Base-by-base conservation (phyloP, 2,329 filamentous ascomycete species). In the Penicillium sp. region DNA sequence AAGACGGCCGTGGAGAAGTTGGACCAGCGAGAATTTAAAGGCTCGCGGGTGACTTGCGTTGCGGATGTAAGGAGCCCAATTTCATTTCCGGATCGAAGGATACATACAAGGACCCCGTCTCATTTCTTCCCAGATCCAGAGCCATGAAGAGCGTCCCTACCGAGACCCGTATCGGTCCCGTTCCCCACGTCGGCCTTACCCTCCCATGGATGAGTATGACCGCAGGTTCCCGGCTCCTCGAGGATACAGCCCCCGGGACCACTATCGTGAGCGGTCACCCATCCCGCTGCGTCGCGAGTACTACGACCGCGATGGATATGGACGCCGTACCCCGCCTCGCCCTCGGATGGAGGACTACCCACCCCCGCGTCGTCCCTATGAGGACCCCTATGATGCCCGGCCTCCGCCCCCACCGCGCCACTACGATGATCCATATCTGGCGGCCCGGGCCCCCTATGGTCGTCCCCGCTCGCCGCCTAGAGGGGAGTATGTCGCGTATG, bases 1-100 rank as follows among this genome's bases (percentile, higher is more conserved):
- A 91, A 90, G 72, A 88, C 88, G 56, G 94, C 94, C 50, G 91
- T 97, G 53, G 92, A 97, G 75, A 97, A 97, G 77, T 89, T 99
- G 60, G 92, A 97, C 74, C 87, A 87, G 63, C 88, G 87, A 71
- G 92, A 96, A 70, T 97, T 97, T 77, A 97, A 97, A 81, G 92
- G 91, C 66, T 86, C 87, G 62, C 84, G 86, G 62, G 93, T 99
- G 64, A 87, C 84, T 63, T 99, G 94, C 77, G 81, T 90, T 67
- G 87, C 91, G 68, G 92, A 97, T 79, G 93, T 97, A 83, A 73
- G 87, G 59, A 60, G 26, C 42, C 51, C 43, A 59, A 52, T 56
- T 54, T 47, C 24, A 49, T 42, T 65, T 64, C 55, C 53, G 57
- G 48, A 55, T 48, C 21, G 40, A 52, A 48, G 49, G 48, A 47